Evolutionary conservation across 116 monocot species (phyloP).

Genomic region (Papilionanthe hybrid): DNA sequence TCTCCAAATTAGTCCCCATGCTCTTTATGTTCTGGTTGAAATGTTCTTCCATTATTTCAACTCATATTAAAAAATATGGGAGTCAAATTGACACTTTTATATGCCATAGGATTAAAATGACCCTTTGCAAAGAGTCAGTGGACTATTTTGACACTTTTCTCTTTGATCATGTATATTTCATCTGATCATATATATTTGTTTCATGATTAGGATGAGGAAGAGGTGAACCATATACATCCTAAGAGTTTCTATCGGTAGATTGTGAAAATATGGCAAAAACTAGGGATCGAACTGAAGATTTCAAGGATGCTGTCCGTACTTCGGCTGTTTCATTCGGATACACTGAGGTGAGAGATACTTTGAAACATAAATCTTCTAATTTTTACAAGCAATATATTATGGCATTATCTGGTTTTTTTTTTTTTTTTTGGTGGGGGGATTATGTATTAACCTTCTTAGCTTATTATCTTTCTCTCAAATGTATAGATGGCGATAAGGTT

Average conservation of each 20-base stretch:
- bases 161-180: neutral
- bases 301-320: conserved; percentile 59
- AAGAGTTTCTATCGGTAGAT: neutral
- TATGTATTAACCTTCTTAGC: neutral
- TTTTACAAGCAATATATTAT: neutral
- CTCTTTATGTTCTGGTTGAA: too few species aligned
- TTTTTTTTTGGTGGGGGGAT: neutral
- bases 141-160: too few species aligned
- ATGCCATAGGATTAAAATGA: too few species aligned
- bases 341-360: conserved; percentile 47
- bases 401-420: neutral
- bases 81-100: too few species aligned
- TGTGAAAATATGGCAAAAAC: conserved; percentile 44
- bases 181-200: neutral
- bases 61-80: too few species aligned
- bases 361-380: neutral
- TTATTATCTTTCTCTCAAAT: neutral
- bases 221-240: neutral
- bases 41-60: too few species aligned
- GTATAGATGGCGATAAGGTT: neutral
- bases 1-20: too few species aligned
- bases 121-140: too few species aligned
- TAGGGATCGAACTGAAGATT: conserved; percentile 80
- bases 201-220: neutral
- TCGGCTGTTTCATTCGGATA: conserved; percentile 53